A percentile compares a stretch with the other conserved stretches of the same genome.
Evolutionary conservation across 2,329 filamentous ascomycete genomes (phyloP).

Genomic region (Allantophomopsis cytisporea): DNA sequence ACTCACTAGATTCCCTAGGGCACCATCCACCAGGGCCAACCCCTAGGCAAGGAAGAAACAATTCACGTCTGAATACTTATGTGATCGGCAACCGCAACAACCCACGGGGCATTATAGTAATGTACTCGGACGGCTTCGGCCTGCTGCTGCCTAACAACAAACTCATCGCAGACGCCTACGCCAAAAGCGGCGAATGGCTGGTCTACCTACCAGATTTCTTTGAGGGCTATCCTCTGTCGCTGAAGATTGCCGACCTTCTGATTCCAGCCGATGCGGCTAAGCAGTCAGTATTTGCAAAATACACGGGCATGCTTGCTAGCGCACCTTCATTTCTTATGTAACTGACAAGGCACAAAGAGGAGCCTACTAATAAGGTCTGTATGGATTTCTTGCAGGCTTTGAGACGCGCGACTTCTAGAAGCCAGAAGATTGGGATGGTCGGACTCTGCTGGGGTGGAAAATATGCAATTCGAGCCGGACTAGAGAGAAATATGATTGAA

Average conservation of each 20-base stretch:
- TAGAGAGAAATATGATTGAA: too few relatives aligned
- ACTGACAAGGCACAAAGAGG: constrained; percentile 10
- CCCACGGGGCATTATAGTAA: constrained; percentile 15
- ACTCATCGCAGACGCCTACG: constrained; percentile 18
- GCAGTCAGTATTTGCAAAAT: constrained; percentile 21
- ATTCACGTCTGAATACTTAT: constrained; percentile 23
- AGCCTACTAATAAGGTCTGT: too few relatives aligned
- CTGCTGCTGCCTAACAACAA: constrained; percentile 17
- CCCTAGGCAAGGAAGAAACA: constrained; percentile 21
- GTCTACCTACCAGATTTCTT: constrained; percentile 20
- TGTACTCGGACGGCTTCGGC: constrained; percentile 19
- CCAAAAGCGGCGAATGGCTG: constrained; percentile 16
- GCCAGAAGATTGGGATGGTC: too few relatives aligned
- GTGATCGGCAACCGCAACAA: constrained; percentile 19
- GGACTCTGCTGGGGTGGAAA: too few relatives aligned
- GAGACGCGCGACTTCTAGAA: too few relatives aligned
- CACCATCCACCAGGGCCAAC: constrained; percentile 22
- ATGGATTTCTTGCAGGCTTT: too few relatives aligned
- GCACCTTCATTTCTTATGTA: constrained; percentile 18
- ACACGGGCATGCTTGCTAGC: constrained; percentile 22
- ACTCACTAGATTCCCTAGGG: constrained; percentile 20
- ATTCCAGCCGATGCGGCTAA: constrained; percentile 21
- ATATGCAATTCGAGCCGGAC: too few relatives aligned
- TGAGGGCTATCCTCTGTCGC: constrained; percentile 16
- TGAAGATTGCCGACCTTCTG: constrained; percentile 20